Evolutionary conservation across 2,329 filamentous ascomycete species (phyloP).

Genomic region (Ramularia collo-cygni): DNA sequence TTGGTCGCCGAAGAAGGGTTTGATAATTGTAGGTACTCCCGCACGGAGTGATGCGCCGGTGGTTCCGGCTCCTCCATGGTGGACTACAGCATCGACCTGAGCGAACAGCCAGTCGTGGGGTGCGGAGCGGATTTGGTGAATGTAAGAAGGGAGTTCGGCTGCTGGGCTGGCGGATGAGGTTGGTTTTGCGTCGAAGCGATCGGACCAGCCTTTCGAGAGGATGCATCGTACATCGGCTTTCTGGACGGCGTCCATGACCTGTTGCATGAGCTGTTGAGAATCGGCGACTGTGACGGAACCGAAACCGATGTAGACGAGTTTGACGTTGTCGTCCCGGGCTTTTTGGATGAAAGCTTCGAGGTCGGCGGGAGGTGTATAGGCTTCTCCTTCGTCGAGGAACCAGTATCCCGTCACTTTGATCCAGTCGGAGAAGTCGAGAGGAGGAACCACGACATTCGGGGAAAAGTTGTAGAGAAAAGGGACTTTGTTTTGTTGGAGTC

Average conservation of each 20-base stretch:
- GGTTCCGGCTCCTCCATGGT: conserved; percentile 91
- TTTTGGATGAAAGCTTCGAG: conserved; percentile 75
- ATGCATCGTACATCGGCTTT: conserved; percentile 93
- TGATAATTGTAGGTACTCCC: conserved; percentile 87
- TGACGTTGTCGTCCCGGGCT: conserved; percentile 75
- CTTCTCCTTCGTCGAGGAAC: conserved; percentile 75
- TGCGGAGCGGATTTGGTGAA: conserved; percentile 80
- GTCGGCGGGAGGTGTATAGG: conserved; percentile 68
- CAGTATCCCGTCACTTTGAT: conserved; percentile 96
- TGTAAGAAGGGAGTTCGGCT: conserved; percentile 67
- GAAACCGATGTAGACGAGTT: conserved; percentile 94
- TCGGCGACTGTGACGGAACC: conserved; percentile 93
- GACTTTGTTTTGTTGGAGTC: conserved; percentile 94
- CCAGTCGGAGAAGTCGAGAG: conserved; percentile 95
- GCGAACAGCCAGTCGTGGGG: conserved; percentile 96
- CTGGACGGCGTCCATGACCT: conserved; percentile 84
- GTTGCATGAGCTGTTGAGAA: conserved; percentile 77
- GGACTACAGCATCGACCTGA: conserved; percentile 87
- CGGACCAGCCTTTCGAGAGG: conserved; percentile 94
- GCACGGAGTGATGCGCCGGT: conserved; percentile 88
- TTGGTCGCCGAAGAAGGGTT: conserved; percentile 96
- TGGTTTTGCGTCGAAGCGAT: conserved; percentile 61
- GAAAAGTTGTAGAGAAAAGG: conserved; percentile 98
- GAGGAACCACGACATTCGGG: conserved; percentile 85
- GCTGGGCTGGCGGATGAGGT: conserved; percentile 51